Percentiles rank a stretch among this genome's conserved stretches.
These are phyloP conservation scores for Claviceps arundinis DNA, from an alignment of 2,329 filamentous ascomycete species.

Conservation along the genomic window DNA sequence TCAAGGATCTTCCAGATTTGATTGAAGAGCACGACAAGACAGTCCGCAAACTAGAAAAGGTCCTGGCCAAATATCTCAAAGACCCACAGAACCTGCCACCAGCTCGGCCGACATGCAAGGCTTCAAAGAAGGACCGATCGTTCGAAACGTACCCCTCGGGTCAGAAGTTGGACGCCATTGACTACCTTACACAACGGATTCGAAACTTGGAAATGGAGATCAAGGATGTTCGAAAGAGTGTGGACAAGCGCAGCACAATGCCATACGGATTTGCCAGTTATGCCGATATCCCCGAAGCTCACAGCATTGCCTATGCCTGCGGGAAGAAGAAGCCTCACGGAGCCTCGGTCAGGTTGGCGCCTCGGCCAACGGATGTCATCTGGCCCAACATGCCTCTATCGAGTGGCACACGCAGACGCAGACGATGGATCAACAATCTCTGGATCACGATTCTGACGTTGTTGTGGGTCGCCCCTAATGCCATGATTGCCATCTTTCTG, in stretches of 20 bases:
- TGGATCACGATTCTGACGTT: constrained; percentile 75
- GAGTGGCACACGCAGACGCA: constrained; percentile 54
- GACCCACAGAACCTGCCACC: constrained; percentile 70
- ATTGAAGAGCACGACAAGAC: constrained; percentile 72
- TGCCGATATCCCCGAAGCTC: constrained; percentile 74
- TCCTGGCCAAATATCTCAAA: constrained; percentile 81
- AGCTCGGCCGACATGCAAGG: constrained; percentile 63
- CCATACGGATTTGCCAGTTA: constrained; percentile 92
- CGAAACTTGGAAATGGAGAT: constrained; percentile 71
- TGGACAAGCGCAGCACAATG: constrained; percentile 81
- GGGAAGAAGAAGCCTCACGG: constrained; percentile 72
- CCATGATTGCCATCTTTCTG: constrained; percentile 85
- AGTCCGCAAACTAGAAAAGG: constrained; percentile 69
- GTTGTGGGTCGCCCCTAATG: constrained; percentile 83
- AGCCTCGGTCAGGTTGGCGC: constrained; percentile 64
- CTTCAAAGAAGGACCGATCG: constrained; percentile 65
- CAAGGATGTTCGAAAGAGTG: constrained; percentile 63
- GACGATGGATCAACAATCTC: constrained; percentile 64
- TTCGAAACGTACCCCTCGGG: constrained; percentile 49
- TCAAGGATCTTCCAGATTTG: constrained; percentile 74
- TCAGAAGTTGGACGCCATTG: constrained; percentile 83
- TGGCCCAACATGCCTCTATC: constrained; percentile 83
- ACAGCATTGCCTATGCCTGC: constrained; percentile 70
- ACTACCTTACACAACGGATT: constrained; percentile 80
- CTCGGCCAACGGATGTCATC: constrained; percentile 81